Percentiles rank a stretch among this genome's conserved stretches.
These are phyloP conservation scores for Trichoderma sp. DNA, from an alignment of 2,329 filamentous ascomycete genomes.

Conservation along the genomic window DNA sequence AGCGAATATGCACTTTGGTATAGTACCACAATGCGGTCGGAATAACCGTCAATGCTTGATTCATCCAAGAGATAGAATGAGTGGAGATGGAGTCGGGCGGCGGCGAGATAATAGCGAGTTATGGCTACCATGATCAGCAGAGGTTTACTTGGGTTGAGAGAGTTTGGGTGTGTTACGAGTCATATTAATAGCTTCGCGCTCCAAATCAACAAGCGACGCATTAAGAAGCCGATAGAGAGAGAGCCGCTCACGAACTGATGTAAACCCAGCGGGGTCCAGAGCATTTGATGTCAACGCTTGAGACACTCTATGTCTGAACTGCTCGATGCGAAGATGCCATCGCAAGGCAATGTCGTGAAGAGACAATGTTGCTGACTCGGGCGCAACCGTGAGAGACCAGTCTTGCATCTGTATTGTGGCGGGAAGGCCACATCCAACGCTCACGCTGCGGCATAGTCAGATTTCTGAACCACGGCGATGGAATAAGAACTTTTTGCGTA, in stretches of 20 bases:
- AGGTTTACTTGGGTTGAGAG: neutral
- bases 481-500: neutral
- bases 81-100: constrained; percentile 16
- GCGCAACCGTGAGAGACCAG: constrained; percentile 15
- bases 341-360: constrained; percentile 7
- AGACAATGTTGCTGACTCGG: constrained; percentile 9
- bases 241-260: constrained; percentile 12
- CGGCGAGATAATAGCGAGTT: constrained; percentile 16
- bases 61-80: constrained; percentile 20
- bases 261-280: constrained; percentile 16
- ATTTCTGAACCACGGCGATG: too few relatives aligned
- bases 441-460: neutral
- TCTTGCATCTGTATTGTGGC: constrained; percentile 21
- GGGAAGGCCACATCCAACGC: constrained; percentile 16
- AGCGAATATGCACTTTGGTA: constrained; percentile 15
- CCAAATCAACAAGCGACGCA: constrained; percentile 11
- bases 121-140: neutral
- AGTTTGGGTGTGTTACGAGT: neutral
- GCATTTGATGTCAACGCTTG: constrained; percentile 14
- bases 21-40: constrained; percentile 8
- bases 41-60: constrained; percentile 9
- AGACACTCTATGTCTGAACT: constrained; percentile 11
- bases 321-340: constrained; percentile 22
- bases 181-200: constrained; percentile 17
- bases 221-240: constrained; percentile 16